Evolutionary conservation across 495 filamentous ascomycete species (phyloP).

Genomic region (Aspergillus bridgeri): DNA sequence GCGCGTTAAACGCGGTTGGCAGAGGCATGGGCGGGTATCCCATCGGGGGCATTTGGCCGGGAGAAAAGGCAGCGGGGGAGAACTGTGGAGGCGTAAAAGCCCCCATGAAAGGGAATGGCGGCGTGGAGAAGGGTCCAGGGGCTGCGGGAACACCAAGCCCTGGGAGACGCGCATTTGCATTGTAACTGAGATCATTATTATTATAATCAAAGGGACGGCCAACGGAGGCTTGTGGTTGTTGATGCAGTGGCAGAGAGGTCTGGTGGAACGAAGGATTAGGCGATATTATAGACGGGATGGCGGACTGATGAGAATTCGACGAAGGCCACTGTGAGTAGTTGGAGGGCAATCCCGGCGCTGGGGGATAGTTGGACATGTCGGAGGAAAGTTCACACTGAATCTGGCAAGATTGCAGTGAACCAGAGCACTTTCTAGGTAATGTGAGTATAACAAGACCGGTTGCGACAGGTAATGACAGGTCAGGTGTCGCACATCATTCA

Average conservation of each 20-base stretch:
- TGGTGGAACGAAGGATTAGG: constrained; percentile 23
- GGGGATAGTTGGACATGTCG: constrained; percentile 56
- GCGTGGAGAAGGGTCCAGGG: constrained; percentile 25
- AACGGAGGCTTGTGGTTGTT: constrained; percentile 7
- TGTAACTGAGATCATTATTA: constrained; percentile 20
- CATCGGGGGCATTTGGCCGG: constrained; percentile 24
- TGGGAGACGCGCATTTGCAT: constrained; percentile 29
- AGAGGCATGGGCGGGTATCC: constrained; percentile 24
- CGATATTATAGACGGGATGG: constrained; percentile 21
- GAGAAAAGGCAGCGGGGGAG: constrained; percentile 24
- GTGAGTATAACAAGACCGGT: neutral
- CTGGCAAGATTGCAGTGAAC: neutral
- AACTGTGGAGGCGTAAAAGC: constrained; percentile 27
- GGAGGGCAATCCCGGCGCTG: constrained; percentile 43
- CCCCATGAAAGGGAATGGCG: constrained; percentile 31
- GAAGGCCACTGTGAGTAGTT: constrained; percentile 36
- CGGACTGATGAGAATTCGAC: constrained; percentile 14
- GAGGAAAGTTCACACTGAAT: neutral
- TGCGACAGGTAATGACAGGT: neutral
- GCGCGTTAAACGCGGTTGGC: constrained; percentile 17
- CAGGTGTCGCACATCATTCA: neutral
- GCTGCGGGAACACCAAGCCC: constrained; percentile 20
- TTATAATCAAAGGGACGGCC: constrained; percentile 18
- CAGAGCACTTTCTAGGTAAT: neutral
- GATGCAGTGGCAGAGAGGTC: constrained; percentile 11